Conservation (phyloP, 2,329 filamentous ascomycete genomes). For the Malbranchea zuffiana region DNA sequence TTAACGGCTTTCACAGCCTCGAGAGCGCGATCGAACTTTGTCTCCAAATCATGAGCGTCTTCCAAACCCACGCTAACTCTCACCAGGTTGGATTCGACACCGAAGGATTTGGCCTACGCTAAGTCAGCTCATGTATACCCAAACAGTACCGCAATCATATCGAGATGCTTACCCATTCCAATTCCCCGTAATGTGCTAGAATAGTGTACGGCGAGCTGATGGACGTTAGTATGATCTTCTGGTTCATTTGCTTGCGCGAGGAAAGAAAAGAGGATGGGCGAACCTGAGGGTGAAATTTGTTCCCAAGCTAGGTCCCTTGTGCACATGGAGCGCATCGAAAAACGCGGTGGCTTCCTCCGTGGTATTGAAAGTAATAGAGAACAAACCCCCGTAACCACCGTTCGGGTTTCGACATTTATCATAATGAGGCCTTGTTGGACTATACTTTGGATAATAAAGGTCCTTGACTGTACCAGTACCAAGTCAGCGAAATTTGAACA, state of each 20-base stretch:
- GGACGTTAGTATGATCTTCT: neutral
- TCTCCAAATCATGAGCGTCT: slow-evolving; percentile 55
- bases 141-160: slow-evolving; percentile 1
- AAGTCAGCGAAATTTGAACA: neutral
- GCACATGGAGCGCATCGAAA: slow-evolving; percentile 73
- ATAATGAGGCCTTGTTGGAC: slow-evolving; percentile 58
- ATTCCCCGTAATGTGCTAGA: slow-evolving; percentile 78
- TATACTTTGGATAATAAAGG: slow-evolving; percentile 79
- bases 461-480: slow-evolving; percentile 50
- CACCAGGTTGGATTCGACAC: slow-evolving; percentile 69
- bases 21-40: slow-evolving; percentile 59
- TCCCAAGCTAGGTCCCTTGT: slow-evolving; percentile 87
- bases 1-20: slow-evolving; percentile 36
- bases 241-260: neutral
- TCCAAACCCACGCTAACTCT: slow-evolving; percentile 86
- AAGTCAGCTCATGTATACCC: neutral
- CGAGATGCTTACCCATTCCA: slow-evolving; percentile 62
- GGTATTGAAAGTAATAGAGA: slow-evolving; percentile 70
- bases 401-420: slow-evolving; percentile 62
- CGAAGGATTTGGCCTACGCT: slow-evolving; percentile 60
- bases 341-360: slow-evolving; percentile 64
- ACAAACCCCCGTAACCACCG: slow-evolving; percentile 79
- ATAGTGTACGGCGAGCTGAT: slow-evolving; percentile 76
- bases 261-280: slow-evolving; percentile 11
- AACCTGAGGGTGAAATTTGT: slow-evolving; percentile 85